Conservation (phyloP, 1,284 basidiomycete genomes). For the Cryptococcus sp. region DNA sequence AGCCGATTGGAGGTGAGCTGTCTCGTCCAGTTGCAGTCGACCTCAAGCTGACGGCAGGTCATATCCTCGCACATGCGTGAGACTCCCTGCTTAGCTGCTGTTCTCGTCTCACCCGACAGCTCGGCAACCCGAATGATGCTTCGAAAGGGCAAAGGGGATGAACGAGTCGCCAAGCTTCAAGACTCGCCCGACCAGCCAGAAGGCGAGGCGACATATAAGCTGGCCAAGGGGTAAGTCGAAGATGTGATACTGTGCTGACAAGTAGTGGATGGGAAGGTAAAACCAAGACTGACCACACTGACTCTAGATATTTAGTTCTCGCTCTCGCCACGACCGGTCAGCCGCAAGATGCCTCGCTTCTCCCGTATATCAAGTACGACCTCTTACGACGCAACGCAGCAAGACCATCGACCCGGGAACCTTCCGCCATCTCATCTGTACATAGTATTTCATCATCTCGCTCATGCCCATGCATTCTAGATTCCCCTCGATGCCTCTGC, state of each 20-base stretch:
- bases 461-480: no score
- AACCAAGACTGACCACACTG: neutral
- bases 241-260: conserved; percentile 2
- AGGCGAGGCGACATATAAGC: conserved; percentile 84
- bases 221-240: conserved; percentile 41
- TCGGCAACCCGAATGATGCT: conserved; percentile 42
- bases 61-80: conserved; percentile 47
- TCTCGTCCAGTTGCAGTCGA: conserved; percentile 78
- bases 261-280: conserved; percentile 31
- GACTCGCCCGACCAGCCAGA: conserved; percentile 89
- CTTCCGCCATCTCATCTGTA: no score
- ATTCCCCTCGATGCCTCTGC: no score
- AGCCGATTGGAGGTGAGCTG: conserved; percentile 71
- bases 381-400: no score
- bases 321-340: no score
- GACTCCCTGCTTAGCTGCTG: neutral
- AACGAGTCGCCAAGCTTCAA: conserved; percentile 89
- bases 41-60: conserved; percentile 25
- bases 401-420: no score
- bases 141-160: conserved; percentile 77
- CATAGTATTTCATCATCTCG: no score
- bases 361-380: no score
- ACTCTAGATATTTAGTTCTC: no score
- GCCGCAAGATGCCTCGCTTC: no score
- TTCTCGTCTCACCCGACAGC: conserved; percentile 7